phyloP scores from a whole-genome alignment of 345 rosid genomes.

The Brassica incana region DNA sequence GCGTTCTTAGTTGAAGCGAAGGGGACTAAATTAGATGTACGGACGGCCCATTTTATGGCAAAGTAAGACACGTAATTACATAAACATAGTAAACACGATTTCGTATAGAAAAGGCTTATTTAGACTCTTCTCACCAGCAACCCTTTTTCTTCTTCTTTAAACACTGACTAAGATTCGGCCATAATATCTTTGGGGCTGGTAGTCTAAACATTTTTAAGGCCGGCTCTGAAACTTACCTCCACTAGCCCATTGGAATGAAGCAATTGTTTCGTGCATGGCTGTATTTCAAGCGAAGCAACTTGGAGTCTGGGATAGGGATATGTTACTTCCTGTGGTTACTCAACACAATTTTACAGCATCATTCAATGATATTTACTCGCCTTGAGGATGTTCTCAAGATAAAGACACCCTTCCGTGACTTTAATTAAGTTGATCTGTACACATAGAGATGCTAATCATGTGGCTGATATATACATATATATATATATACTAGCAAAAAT shows the following conservation, averaged over 20 bases:
- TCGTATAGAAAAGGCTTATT: neutral
- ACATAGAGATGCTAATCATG: neutral
- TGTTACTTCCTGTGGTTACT: neutral
- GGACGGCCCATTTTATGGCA: too few species aligned
- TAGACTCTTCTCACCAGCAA: neutral
- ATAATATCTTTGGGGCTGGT: neutral
- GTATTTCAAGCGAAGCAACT: neutral
- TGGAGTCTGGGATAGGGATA: neutral
- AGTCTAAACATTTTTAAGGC: neutral
- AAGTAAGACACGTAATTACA: too few species aligned
- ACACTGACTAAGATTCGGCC: neutral
- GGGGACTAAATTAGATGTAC: too few species aligned
- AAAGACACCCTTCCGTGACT: neutral
- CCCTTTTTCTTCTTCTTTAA: neutral
- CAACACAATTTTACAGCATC: neutral
- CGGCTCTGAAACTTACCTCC: neutral
- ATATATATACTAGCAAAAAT: neutral
- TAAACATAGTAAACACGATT: too few species aligned
- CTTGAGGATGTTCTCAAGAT: neutral
- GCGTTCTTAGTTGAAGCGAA: too few species aligned
- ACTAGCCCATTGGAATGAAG: neutral
- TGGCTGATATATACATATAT: neutral
- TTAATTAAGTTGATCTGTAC: neutral
- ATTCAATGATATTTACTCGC: neutral
- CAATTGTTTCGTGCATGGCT: neutral